Base-by-base conservation (phyloP, 768 basidiomycete genomes). In the Tricholoma matsutake region DNA sequence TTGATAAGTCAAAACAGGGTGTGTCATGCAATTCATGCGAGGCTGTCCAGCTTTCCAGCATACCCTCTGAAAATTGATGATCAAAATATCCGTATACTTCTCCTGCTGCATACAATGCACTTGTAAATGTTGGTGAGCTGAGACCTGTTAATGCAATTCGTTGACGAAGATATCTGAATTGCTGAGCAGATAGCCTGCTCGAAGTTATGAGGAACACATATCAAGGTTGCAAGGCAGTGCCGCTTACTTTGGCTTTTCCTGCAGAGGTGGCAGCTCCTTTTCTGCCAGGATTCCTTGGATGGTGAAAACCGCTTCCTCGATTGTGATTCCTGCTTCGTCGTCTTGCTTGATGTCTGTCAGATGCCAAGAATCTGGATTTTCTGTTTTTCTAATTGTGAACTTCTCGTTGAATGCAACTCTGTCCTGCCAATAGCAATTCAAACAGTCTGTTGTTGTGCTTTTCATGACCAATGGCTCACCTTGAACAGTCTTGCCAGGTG, bases 201-300 rank as follows among this genome's bases (percentile, higher is more conserved):
- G 32, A 8, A 9, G 14, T 16, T 28, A 13, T 20, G 22, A 25
- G 22, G 22, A 25, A 25, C 6, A 6, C 35, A 28, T 34, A n/a
- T 34, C n/a, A 25, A 6, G 16, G 3, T 25, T 22, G 35, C 32
- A 1, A 9, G 25, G 13, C 18, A 2, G n/a, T 54, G 3, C 22
- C n/a, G 28, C 62, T 60, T 58, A 64, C 63, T 11, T 35, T 16
- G 59, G 63, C 34, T 61, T 61, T 47, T 58, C 41, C 11, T 35
- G n/a, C 5, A 64, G 14, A 8, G 60, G 63, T 14, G 56, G 63
- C 7, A 64, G 41, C 22, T 61, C 53, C 34, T 56, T 61, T 13
- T 22, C 34, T 13, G 32, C 31, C 8, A 64, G 29, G 35, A 57
- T 57, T 6, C 63, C 63, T 13, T 49, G 51, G 6, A 64, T 18